phyloP scores from a whole-genome alignment of 768 basidiomycete genomes.

The Macrocybe gigantea region DNA sequence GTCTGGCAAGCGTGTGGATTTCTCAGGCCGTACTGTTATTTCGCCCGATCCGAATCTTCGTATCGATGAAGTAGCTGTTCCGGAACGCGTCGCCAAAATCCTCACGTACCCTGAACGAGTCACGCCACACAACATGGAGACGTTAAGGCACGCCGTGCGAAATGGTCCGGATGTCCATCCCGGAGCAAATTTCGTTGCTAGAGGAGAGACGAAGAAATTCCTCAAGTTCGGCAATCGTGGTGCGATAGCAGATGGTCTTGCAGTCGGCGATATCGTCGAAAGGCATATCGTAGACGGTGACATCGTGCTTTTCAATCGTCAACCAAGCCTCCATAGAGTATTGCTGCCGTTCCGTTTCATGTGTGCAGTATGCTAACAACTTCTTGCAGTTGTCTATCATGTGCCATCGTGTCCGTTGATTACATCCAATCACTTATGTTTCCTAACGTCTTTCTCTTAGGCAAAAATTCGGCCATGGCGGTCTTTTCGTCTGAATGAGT shows the following conservation, averaged over 20 bases:
- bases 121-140: slow-evolving; percentile 82
- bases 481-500: slow-evolving; percentile 95
- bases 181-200: slow-evolving; percentile 90
- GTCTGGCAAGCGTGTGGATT: slow-evolving; percentile 98
- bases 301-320: slow-evolving; percentile 96
- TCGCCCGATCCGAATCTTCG: slow-evolving; percentile 98
- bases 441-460: slow-evolving; percentile 21
- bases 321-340: slow-evolving; percentile 96
- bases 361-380: slow-evolving; percentile 5
- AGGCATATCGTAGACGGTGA: slow-evolving; percentile 94
- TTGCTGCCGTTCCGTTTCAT: background rate
- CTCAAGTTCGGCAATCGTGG: slow-evolving; percentile 80
- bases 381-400: slow-evolving; percentile 87
- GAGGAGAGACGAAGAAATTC: slow-evolving; percentile 84
- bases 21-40: slow-evolving; percentile 97
- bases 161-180: slow-evolving; percentile 92
- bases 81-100: slow-evolving; percentile 90
- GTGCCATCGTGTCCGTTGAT: slow-evolving; percentile 78
- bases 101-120: slow-evolving; percentile 96
- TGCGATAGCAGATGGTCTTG: slow-evolving; percentile 75
- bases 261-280: slow-evolving; percentile 90
- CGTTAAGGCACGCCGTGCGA: slow-evolving; percentile 67
- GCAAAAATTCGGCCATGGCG: slow-evolving; percentile 95
- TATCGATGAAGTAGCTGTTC: slow-evolving; percentile 98
- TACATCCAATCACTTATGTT: background rate